These are phyloP conservation scores for Tillandsia leiboldiana DNA, from an alignment of 176 grass and related monocot species.

Conservation along the genomic window DNA sequence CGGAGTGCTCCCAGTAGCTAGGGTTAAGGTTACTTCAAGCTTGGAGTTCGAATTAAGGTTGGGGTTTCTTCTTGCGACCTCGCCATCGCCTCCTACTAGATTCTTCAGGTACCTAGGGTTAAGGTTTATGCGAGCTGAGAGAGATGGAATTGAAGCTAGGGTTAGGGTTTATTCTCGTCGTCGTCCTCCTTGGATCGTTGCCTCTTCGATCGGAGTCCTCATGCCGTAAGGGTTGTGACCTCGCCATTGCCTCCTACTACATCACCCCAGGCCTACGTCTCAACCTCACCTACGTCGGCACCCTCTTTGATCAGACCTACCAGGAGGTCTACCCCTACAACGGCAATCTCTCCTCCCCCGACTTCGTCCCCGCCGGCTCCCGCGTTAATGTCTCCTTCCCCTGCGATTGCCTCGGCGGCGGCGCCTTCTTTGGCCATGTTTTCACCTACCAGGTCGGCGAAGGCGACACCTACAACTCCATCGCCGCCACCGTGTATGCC, in stretches of 20 bases:
- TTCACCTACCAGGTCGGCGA: background rate
- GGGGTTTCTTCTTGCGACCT: background rate
- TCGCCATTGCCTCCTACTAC: conserved; percentile 1
- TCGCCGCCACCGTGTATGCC: conserved; percentile 1
- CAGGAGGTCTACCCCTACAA: conserved; percentile 1
- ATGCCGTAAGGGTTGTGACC: background rate
- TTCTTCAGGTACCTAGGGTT: no score
- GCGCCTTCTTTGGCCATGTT: conserved; percentile 5
- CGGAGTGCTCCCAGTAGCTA: background rate
- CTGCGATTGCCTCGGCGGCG: conserved; percentile 13
- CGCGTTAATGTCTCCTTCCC: conserved; percentile 19
- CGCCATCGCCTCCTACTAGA: no score
- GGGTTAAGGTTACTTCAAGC: background rate
- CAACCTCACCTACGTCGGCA: background rate
- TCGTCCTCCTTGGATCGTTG: background rate
- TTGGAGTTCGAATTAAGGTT: background rate
- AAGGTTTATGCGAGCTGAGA: background rate
- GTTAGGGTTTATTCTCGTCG: background rate
- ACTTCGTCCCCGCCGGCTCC: background rate
- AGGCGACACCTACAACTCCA: background rate
- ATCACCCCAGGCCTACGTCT: background rate
- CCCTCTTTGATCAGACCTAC: background rate
- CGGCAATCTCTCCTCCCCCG: background rate
- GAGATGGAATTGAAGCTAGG: background rate
- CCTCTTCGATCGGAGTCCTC: conserved; percentile 6